Conservation (phyloP, 2,329 filamentous ascomycete species). For the Diplodia seriata region DNA sequence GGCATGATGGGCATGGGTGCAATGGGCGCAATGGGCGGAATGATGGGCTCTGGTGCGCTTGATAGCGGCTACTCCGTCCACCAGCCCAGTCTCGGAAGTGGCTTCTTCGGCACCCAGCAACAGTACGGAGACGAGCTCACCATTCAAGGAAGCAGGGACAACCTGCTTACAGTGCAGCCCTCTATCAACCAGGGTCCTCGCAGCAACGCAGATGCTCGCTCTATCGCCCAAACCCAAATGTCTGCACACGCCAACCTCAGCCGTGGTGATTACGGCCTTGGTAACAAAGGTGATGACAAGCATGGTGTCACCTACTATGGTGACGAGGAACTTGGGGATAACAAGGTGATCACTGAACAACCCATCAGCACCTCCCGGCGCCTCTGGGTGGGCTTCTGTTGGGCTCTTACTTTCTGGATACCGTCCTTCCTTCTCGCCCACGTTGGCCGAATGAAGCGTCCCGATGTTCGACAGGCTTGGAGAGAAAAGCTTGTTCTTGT, state of each 20-base stretch:
- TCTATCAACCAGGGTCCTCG: slow-evolving; percentile 54
- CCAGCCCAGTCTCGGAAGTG: slow-evolving; percentile 59
- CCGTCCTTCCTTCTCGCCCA: slow-evolving; percentile 82
- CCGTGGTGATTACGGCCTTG: slow-evolving; percentile 87
- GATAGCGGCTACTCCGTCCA: slow-evolving; percentile 76
- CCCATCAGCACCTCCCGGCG: slow-evolving; percentile 69
- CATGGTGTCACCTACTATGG: slow-evolving; percentile 65
- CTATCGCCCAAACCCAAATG: slow-evolving; percentile 65
- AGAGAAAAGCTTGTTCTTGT: slow-evolving; percentile 90
- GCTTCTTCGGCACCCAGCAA: slow-evolving; percentile 72
- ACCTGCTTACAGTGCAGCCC: slow-evolving; percentile 66
- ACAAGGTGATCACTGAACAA: slow-evolving; percentile 77
- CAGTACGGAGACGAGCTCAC: slow-evolving; percentile 59
- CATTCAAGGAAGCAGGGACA: slow-evolving; percentile 73
- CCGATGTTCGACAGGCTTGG: slow-evolving; percentile 97
- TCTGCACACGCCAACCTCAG: slow-evolving; percentile 58
- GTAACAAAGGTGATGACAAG: slow-evolving; percentile 77
- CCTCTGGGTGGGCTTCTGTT: slow-evolving; percentile 81
- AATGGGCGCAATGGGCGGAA: slow-evolving; percentile 55
- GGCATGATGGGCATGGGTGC: slow-evolving; percentile 38
- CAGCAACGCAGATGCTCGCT: slow-evolving; percentile 51
- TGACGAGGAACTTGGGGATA: slow-evolving; percentile 79
- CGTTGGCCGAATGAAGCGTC: slow-evolving; percentile 93
- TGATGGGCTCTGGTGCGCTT: slow-evolving; percentile 64
- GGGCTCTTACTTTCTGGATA: slow-evolving; percentile 91